Evolutionary conservation across 352 stramenopile genomes (phyloP).

Genomic region (Globisporangium orthogonon): DNA sequence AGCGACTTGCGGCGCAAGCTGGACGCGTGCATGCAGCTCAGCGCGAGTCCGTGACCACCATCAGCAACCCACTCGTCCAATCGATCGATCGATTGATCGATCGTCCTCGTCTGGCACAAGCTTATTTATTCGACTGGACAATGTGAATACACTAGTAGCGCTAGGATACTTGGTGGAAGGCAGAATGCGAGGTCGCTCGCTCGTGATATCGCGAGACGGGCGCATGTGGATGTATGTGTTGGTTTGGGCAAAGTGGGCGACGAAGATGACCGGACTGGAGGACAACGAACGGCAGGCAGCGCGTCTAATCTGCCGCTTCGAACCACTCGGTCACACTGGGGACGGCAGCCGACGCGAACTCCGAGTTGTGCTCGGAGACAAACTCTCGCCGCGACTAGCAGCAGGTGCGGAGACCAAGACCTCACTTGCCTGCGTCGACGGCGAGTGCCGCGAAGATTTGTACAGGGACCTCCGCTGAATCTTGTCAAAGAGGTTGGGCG

Average conservation of each 20-base stretch:
- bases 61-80: no score
- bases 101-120: no score
- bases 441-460: background rate
- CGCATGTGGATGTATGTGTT: no score
- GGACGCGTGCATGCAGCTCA: constrained; percentile 42
- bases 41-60: background rate
- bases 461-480: background rate
- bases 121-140: constrained; percentile 2
- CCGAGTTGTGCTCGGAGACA: background rate
- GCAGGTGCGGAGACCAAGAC: background rate
- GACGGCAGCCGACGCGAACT: constrained; percentile 6
- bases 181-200: background rate
- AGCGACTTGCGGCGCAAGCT: constrained; percentile 45
- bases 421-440: background rate
- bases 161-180: background rate
- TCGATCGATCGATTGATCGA: no score
- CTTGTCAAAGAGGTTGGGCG: constrained; percentile 8
- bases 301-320: background rate
- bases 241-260: background rate
- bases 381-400: background rate
- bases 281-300: background rate
- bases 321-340: constrained; percentile 1
- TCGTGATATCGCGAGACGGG: no score
- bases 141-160: background rate
- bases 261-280: background rate